Base-by-base conservation (phyloP, 169 alveolate species). In the Plasmodium malariae region DNA sequence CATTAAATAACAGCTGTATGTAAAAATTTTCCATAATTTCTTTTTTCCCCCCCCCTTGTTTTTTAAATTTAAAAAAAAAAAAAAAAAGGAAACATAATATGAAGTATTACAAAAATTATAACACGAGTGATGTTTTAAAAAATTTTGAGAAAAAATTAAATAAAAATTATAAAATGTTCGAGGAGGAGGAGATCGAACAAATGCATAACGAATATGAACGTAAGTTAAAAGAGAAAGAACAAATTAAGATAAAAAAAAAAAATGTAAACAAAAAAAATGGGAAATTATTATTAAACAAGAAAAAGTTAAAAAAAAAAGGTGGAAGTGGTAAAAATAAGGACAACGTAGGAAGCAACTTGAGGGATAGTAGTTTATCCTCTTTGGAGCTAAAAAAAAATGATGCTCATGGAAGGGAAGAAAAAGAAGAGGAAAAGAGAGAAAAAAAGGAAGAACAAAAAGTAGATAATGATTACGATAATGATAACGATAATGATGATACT, bases 151-250 rank as follows among this genome's bases (percentile, higher is more conserved):
- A 80, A 7, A 86, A 74, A 40, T 30, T 74, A 54, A 86, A 86
- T 43, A 73, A 86, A 48, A 88, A 88, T 54, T 71, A 72, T 30
- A 88, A 40, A 88, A 43, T 69, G 1, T 34, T 78, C n/a, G 67
- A 71, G 9, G 76, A 72, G 48, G 65, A n/a, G 26, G 45, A 67
- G 4, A 80, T 80, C 9, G 34, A 26, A 45, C 21, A 72, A 32
- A 73, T 91, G 91, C 55, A 92, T 37, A 32, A 78, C 68, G 54
- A 92, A 40, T 57, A 88, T 74, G 88, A 88, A 80, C 43, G 76
- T 57, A 57, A 24, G 72, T 0, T 62, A 32, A 57, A 59, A 65
- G 73, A 83, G 60, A 55, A 91, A 45, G 45, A 69, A 5, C 43
- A 63, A 32, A 45, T 43, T 12, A 43, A 43, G 54, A 45, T 49